Conservation (phyloP, 208 protist species). For the Acanthamoeba lenticulata region DNA sequence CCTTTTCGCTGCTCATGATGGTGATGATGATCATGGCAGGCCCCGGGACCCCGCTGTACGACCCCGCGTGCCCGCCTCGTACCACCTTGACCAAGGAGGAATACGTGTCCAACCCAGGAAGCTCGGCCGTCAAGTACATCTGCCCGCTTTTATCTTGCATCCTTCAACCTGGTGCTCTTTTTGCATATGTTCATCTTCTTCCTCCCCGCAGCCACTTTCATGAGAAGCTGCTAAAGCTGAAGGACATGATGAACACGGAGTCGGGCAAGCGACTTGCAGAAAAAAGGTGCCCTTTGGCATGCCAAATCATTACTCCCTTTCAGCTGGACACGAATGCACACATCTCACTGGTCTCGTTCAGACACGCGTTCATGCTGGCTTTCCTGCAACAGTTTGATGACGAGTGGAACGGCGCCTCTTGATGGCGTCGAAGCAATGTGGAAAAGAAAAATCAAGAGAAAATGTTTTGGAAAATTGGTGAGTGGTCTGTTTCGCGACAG, state of each 20-base stretch:
- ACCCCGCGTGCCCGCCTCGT: background rate
- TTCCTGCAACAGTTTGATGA: slow-evolving; percentile 80
- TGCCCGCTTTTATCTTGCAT: background rate
- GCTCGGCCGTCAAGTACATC: slow-evolving; percentile 7
- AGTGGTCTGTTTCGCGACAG: no score
- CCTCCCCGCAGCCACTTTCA: slow-evolving; percentile 82
- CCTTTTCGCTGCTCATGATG: background rate
- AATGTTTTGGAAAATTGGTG: no score
- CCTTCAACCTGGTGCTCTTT: background rate
- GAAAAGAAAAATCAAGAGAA: no score
- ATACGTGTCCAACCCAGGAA: slow-evolving; percentile 66
- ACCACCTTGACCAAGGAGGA: slow-evolving; percentile 75
- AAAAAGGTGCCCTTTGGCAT: slow-evolving; percentile 46
- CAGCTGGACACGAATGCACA: background rate
- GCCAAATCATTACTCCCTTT: background rate
- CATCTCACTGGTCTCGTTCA: background rate
- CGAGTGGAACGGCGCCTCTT: slow-evolving; percentile 68
- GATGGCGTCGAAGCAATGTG: no score
- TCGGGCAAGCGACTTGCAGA: slow-evolving; percentile 79
- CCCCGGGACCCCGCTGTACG: slow-evolving; percentile 18
- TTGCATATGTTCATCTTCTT: background rate
- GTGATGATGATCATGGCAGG: background rate
- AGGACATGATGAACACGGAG: slow-evolving; percentile 86
- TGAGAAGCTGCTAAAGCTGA: slow-evolving; percentile 84
- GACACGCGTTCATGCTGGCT: slow-evolving; percentile 79